Base-by-base conservation (phyloP, 305 asterid species). In the Fraxinus platypoda region DNA sequence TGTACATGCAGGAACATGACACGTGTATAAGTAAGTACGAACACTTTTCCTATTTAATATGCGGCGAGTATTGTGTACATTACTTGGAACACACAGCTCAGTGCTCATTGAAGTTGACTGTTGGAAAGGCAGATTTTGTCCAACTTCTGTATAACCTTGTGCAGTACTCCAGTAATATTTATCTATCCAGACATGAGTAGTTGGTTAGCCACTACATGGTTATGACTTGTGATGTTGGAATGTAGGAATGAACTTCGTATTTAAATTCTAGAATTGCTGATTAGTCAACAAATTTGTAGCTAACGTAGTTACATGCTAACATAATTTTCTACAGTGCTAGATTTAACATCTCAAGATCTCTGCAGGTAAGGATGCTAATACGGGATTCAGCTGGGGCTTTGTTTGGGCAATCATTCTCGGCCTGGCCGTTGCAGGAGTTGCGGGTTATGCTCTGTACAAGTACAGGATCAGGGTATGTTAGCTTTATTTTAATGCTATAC, bases 1-100 rank as follows among this genome's bases (percentile, higher is more conserved):
- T 95, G 41, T 95, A 95, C 91, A 94, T 95, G 87, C 94, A 86
- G 19, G 99, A 95, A 85, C 98, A 94, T 13, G 99, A 95, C 85
- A 91, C 93, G 0, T 95, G 99, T 78, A 93, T 95, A 80, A 89
- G 98, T 92, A 82, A 87, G 94, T 87, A 35, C 8, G 33, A 38
- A 17, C 19, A 64, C 31, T 52, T 46, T 13, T 15, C 71, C 17
- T 52, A 52, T 52, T 52, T 4, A 52, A 15, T 52, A 15, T 4
- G 62, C 62, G 17, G 23, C 3, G 23, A 52, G 62, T 52, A 52
- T 17, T 71, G 80, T 76, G 37, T 73, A 30, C 78, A 46, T 21
- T 74, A 76, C 21, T 15, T 49, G 59, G 21, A 46, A 77, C 68
- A 54, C 21, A 57, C 68, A 2, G 13, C 26, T 57, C 26, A 19